A percentile compares a stretch with the other conserved stretches of the same genome.
These are phyloP conservation scores for Metschnikowia gelsemii DNA, from an alignment of 805 yeast species.

Conservation along the genomic window DNA sequence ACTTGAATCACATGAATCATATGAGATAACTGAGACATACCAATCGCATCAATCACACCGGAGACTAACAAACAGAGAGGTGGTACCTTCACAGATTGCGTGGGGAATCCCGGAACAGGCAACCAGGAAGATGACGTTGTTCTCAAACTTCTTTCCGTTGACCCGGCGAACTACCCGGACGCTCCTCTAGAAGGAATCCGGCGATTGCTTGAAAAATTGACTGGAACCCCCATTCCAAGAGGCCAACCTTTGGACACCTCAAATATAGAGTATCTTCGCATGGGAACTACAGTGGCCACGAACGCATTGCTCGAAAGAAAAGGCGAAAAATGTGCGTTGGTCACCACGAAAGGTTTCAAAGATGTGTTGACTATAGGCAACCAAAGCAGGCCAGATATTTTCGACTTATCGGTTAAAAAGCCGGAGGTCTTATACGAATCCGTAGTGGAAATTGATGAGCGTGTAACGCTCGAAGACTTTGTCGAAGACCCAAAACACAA, in stretches of 20 bases:
- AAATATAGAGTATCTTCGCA: slow-evolving; percentile 22
- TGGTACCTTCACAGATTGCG: slow-evolving; percentile 23
- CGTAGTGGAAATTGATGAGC: slow-evolving; percentile 84
- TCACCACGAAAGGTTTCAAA: slow-evolving; percentile 85
- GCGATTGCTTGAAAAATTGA: slow-evolving; percentile 17
- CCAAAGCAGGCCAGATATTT: slow-evolving; percentile 87
- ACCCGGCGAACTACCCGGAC: slow-evolving; percentile 21
- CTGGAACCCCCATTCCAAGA: slow-evolving; percentile 16
- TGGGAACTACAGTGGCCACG: slow-evolving; percentile 60
- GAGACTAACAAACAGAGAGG: slow-evolving; percentile 21
- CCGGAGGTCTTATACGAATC: slow-evolving; percentile 68
- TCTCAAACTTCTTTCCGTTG: slow-evolving; percentile 21
- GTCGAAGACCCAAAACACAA: slow-evolving; percentile 17
- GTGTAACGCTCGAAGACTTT: slow-evolving; percentile 67
- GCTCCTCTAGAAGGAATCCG: slow-evolving; percentile 23
- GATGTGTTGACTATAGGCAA: slow-evolving; percentile 84
- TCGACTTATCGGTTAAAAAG: slow-evolving; percentile 73
- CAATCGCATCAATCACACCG: too few relatives aligned
- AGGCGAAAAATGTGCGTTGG: slow-evolving; percentile 82
- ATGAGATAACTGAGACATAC: too few relatives aligned
- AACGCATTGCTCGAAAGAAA: slow-evolving; percentile 91
- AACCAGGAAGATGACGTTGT: slow-evolving; percentile 20
- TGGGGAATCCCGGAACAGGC: slow-evolving; percentile 23
- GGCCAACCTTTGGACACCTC: slow-evolving; percentile 21
- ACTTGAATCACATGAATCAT: background rate